Evolutionary conservation across 2,329 filamentous ascomycete genomes (phyloP).

Genomic region (Hysterium pulicare): DNA sequence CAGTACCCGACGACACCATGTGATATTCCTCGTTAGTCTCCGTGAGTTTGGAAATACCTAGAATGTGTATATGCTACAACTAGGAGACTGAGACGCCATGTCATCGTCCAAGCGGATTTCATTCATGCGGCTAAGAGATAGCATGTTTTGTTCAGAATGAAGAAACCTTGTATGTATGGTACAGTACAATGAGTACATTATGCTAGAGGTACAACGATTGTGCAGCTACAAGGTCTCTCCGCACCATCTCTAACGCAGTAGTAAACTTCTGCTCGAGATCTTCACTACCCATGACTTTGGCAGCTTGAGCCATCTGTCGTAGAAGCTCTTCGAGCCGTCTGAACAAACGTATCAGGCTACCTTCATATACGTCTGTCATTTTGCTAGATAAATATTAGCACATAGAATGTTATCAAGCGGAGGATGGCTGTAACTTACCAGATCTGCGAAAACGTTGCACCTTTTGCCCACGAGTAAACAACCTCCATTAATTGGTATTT

Average conservation of each 20-base stretch:
- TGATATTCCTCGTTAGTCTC: background rate
- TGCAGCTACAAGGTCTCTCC: slow-evolving; percentile 90
- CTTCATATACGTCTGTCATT: slow-evolving; percentile 99
- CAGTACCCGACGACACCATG: background rate
- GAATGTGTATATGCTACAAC: too few relatives aligned
- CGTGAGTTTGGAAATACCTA: too few relatives aligned
- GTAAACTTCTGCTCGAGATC: slow-evolving; percentile 93
- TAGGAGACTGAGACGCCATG: too few relatives aligned
- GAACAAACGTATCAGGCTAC: slow-evolving; percentile 93
- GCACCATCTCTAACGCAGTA: slow-evolving; percentile 75
- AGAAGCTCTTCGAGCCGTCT: slow-evolving; percentile 90
- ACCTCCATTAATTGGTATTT: slow-evolving; percentile 98
- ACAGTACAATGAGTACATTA: too few relatives aligned
- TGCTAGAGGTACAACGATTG: slow-evolving; percentile 81
- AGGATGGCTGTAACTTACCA: slow-evolving; percentile 63
- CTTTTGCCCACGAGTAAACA: slow-evolving; percentile 86
- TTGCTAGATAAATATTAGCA: slow-evolving; percentile 58
- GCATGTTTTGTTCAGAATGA: too few relatives aligned
- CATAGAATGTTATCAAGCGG: slow-evolving; percentile 3
- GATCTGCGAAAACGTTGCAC: slow-evolving; percentile 85
- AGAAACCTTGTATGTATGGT: too few relatives aligned
- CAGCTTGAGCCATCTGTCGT: slow-evolving; percentile 90
- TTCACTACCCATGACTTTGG: slow-evolving; percentile 97
- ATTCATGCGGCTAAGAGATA: too few relatives aligned
- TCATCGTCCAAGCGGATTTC: too few relatives aligned